Conservation (phyloP, 176 grass and related monocot species). For the Canna indica region DNA sequence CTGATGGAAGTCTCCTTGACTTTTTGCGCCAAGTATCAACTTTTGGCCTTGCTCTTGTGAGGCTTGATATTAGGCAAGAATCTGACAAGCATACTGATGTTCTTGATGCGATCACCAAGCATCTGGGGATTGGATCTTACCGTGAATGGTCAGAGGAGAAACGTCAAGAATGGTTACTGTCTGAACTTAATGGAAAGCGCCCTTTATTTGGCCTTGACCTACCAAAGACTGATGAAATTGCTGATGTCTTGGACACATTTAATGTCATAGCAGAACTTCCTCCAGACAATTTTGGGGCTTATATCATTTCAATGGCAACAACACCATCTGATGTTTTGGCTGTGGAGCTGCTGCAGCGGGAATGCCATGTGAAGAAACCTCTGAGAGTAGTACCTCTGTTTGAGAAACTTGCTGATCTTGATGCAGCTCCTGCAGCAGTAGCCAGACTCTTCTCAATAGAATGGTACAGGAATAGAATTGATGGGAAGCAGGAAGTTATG, state of each 20-base stretch:
- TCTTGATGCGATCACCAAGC: slow-evolving; percentile 67
- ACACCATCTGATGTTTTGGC: slow-evolving; percentile 90
- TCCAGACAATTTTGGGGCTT: slow-evolving; percentile 81
- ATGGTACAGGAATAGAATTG: slow-evolving; percentile 85
- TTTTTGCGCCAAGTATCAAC: slow-evolving; percentile 92
- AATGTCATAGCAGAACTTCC: slow-evolving; percentile 82
- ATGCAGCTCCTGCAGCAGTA: slow-evolving; percentile 65
- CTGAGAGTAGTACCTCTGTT: slow-evolving; percentile 83
- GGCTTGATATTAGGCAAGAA: slow-evolving; percentile 94
- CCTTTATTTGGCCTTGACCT: slow-evolving; percentile 73
- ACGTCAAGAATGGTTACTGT: slow-evolving; percentile 81
- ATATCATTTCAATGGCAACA: slow-evolving; percentile 94
- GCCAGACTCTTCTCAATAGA: slow-evolving; percentile 64
- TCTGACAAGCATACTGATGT: slow-evolving; percentile 83
- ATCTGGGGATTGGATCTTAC: slow-evolving; percentile 71
- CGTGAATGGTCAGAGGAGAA: slow-evolving; percentile 79
- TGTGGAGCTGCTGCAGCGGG: slow-evolving; percentile 79
- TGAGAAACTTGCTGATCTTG: slow-evolving; percentile 87
- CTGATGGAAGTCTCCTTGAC: slow-evolving; percentile 87
- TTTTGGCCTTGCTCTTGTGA: slow-evolving; percentile 79
- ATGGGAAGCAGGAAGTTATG: slow-evolving; percentile 92
- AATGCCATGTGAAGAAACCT: slow-evolving; percentile 76
- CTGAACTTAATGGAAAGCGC: slow-evolving; percentile 81
- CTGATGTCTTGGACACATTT: slow-evolving; percentile 73
- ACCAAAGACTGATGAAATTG: slow-evolving; percentile 68